phyloP scores from a whole-genome alignment of 441 rosid genomes.

The Croton laevigatus region DNA sequence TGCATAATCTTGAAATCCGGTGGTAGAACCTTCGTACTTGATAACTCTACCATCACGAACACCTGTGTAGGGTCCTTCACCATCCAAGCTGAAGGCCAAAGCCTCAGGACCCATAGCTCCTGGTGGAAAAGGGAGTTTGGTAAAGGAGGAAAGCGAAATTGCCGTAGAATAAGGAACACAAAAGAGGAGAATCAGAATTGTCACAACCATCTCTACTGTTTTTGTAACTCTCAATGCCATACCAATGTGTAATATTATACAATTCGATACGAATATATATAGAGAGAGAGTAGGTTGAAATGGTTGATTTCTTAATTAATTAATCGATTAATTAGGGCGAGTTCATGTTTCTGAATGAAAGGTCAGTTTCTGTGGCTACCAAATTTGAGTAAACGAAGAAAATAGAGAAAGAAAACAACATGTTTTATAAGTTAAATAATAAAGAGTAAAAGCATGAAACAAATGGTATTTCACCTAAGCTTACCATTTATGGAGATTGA shows the following conservation, averaged over 20 bases:
- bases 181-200: not conserved
- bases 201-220: not conserved
- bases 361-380: too few relatives aligned
- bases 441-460: too few relatives aligned
- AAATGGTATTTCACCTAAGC: too few relatives aligned
- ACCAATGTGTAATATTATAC: not conserved
- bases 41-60: constrained; percentile 14
- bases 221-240: not conserved
- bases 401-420: too few relatives aligned
- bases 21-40: not conserved
- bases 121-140: not conserved
- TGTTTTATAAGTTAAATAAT: too few relatives aligned
- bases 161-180: not conserved
- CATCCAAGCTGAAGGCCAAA: constrained; percentile 44
- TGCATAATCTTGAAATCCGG: constrained; percentile 9
- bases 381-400: too few relatives aligned
- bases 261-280: too few relatives aligned
- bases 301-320: too few relatives aligned
- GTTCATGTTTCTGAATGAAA: too few relatives aligned
- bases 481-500: too few relatives aligned
- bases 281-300: too few relatives aligned
- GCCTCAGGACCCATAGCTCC: constrained; percentile 54
- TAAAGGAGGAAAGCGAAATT: constrained; percentile 3
- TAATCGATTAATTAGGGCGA: too few relatives aligned
- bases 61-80: constrained; percentile 45